Percentiles rank a stretch among this genome's conserved stretches.
phyloP scores from a whole-genome alignment of 306 rosid species.

The Inga oerstediana region DNA sequence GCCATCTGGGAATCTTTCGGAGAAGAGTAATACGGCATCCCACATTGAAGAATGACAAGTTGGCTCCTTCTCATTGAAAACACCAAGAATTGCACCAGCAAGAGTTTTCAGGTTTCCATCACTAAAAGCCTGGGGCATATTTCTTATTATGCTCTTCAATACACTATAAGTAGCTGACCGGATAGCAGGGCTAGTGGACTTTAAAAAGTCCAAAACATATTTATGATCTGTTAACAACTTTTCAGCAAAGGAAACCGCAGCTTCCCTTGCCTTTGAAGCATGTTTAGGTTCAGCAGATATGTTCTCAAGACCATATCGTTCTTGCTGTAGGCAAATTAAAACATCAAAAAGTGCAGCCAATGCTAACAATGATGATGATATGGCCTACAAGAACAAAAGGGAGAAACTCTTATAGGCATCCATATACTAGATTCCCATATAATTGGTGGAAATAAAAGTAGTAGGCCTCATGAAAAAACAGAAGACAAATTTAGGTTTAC shows the following conservation, averaged over 20 bases:
- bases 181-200: conserved; percentile 71
- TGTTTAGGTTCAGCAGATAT: conserved; percentile 64
- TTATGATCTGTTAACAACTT: conserved; percentile 76
- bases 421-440: conserved; percentile 14
- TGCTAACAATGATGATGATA: conserved; percentile 86
- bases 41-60: conserved; percentile 89
- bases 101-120: conserved; percentile 74
- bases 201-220: conserved; percentile 64
- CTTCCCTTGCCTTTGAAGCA: conserved; percentile 72
- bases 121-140: conserved; percentile 70
- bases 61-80: conserved; percentile 89
- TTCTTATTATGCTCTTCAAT: conserved; percentile 74
- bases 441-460: neutral
- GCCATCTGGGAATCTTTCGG: conserved; percentile 72
- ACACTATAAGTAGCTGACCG: conserved; percentile 84
- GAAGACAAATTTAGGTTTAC: neutral
- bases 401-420: conserved; percentile 27
- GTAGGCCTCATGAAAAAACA: neutral
- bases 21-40: conserved; percentile 82
- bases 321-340: conserved; percentile 57
- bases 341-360: conserved; percentile 92
- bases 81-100: conserved; percentile 77
- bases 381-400: conserved; percentile 61
- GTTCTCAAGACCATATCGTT: conserved; percentile 59
- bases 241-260: conserved; percentile 79